Base-by-base conservation (phyloP, 2,329 filamentous ascomycete species). In the Beauveria caledonica region DNA sequence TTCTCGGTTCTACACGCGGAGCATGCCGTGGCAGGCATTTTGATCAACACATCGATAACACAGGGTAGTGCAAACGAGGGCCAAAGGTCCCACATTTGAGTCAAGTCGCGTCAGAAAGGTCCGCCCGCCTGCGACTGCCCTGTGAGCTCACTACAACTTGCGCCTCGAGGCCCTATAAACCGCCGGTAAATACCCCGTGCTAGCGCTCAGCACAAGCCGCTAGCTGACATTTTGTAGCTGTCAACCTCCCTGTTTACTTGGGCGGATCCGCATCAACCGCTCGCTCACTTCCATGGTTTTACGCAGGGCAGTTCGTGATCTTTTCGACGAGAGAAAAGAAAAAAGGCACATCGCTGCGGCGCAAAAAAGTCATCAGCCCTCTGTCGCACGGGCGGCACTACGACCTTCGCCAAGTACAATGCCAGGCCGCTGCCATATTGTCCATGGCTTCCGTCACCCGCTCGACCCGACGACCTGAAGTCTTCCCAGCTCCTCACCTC, bases 361-460 rank as follows among this genome's bases (percentile, higher is more conserved):
- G 51, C 39, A 21, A 56, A 56, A 46, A 33, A 36, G 11, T 36
- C 60, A 55, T 61, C 45, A 29, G 17, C 39, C 39, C 39, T 52
- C 56, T 39, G 19, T 50, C 48, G 52, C 53, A 39, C 10, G 25
- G 21, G 59, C 33, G 45, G 27, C 55, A 58, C 6, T 25, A 57
- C 59, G 23, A 45, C 19, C 13, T 6, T 51, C 15, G 59, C 48
- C 58, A 53, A 69, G 68, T 69, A 75, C 68, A 68, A 75, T 75
- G 73, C 72, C 69, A 70, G 71, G 70, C 68, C 68, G 67, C 65
- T 66, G 61, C 63, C 65, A 66, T 63, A 66, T 66, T 69, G 68
- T 71, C 75, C 73, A 81, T 81, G 78, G 78, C 78, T 68, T 80
- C 78, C 68, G 71, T 76, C 72, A 79, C 78, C 68, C 78, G 79